phyloP scores from a whole-genome alignment of 805 yeast species.

The Teunomyces barrocoloradensis region DNA sequence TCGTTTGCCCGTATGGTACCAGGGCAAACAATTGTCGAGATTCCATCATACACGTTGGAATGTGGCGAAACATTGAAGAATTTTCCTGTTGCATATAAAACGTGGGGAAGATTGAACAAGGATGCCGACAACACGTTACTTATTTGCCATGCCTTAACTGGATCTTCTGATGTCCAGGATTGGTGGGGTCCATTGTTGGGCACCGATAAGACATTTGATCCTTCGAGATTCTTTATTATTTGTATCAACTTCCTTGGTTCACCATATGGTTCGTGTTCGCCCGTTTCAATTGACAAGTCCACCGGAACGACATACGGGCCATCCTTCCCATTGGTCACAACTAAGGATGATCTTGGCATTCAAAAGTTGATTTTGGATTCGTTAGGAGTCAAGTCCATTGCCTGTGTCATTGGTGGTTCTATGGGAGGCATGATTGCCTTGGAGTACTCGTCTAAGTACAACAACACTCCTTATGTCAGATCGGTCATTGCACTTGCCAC shows the following conservation, averaged over 20 bases:
- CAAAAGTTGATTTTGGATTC: slow-evolving; percentile 77
- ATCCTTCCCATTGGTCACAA: slow-evolving; percentile 88
- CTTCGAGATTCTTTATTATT: slow-evolving; percentile 77
- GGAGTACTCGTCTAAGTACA: slow-evolving; percentile 72
- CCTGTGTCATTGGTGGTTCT: slow-evolving; percentile 91
- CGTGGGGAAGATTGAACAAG: slow-evolving; percentile 86
- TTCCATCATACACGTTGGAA: slow-evolving; percentile 75
- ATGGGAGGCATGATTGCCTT: slow-evolving; percentile 98
- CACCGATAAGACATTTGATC: slow-evolving; percentile 83
- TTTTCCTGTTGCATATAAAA: slow-evolving; percentile 92
- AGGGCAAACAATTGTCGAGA: slow-evolving; percentile 73
- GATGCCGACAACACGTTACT: slow-evolving; percentile 73
- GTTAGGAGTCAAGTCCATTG: slow-evolving; percentile 73
- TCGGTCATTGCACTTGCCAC: slow-evolving; percentile 84
- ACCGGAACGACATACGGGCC: slow-evolving; percentile 86
- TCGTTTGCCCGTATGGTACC: slow-evolving; percentile 68
- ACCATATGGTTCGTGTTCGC: slow-evolving; percentile 95
- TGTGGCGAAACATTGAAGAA: slow-evolving; percentile 70
- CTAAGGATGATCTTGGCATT: slow-evolving; percentile 85
- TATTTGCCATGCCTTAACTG: slow-evolving; percentile 95
- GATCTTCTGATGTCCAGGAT: slow-evolving; percentile 91
- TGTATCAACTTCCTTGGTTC: slow-evolving; percentile 94
- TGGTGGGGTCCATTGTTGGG: slow-evolving; percentile 99
- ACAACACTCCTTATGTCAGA: slow-evolving; percentile 64
- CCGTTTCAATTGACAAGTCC: slow-evolving; percentile 74